These are phyloP conservation scores for Chaetomium tenue DNA, from an alignment of 495 filamentous ascomycete genomes.

Conservation along the genomic window DNA sequence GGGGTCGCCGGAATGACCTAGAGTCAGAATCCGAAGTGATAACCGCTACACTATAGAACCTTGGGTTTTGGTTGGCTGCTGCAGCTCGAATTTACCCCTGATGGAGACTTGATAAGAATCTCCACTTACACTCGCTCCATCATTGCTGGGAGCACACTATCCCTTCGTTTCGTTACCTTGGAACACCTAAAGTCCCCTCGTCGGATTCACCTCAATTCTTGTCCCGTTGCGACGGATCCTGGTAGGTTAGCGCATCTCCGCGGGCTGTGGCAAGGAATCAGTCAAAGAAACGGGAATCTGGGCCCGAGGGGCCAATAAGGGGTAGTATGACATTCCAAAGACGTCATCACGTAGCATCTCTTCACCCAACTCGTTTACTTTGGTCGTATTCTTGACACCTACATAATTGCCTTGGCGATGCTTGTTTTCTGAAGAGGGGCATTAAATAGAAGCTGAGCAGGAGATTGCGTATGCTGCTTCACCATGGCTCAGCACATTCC, in stretches of 20 bases:
- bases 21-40: slow-evolving; percentile 23
- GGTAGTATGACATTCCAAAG: neutral
- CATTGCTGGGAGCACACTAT: no score
- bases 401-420: neutral
- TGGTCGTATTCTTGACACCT: neutral
- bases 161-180: no score
- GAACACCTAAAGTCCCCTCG: no score
- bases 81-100: neutral
- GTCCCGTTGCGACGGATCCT: neutral
- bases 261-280: neutral
- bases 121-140: neutral
- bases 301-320: neutral
- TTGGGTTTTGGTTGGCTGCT: neutral
- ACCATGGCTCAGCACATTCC: slow-evolving; percentile 8
- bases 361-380: neutral
- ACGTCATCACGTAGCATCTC: slow-evolving; percentile 5
- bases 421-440: neutral
- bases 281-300: neutral
- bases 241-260: neutral
- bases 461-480: neutral
- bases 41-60: slow-evolving; percentile 25
- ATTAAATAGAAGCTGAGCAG: neutral
- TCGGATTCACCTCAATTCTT: no score
- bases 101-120: neutral
- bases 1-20: slow-evolving; percentile 29